Evolutionary conservation across 768 basidiomycete species (phyloP).

Genomic region (Termitomyces sp.): DNA sequence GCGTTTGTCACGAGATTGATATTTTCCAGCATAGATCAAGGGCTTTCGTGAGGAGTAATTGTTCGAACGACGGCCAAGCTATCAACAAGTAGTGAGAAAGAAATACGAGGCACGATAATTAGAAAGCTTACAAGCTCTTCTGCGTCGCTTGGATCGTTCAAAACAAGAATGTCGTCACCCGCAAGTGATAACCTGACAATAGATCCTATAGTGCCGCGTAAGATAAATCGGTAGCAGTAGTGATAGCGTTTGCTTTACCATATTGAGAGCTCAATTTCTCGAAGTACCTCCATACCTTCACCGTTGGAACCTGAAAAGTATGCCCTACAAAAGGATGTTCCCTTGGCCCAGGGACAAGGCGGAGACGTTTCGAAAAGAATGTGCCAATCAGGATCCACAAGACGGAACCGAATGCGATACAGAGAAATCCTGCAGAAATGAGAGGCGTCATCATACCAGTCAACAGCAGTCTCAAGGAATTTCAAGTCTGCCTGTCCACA

Average conservation of each 20-base stretch:
- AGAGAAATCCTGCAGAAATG: neutral
- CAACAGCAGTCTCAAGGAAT: too few relatives aligned
- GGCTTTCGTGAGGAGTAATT: constrained; percentile 16
- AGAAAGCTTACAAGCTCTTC: constrained; percentile 11
- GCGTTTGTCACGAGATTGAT: constrained; percentile 16
- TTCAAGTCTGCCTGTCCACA: too few relatives aligned
- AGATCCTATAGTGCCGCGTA: neutral
- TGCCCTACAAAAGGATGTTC: constrained; percentile 12
- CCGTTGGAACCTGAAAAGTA: constrained; percentile 12
- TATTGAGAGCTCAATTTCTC: constrained; percentile 10
- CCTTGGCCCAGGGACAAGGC: constrained; percentile 10
- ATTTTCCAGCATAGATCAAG: constrained; percentile 10
- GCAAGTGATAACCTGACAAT: constrained; percentile 11
- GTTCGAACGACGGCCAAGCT: constrained; percentile 7
- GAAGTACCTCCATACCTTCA: constrained; percentile 14
- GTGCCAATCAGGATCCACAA: neutral
- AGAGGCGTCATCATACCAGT: neutral
- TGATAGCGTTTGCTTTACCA: neutral
- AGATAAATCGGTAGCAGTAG: too few relatives aligned
- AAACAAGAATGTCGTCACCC: constrained; percentile 10
- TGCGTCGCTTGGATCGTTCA: constrained; percentile 11
- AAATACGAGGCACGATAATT: neutral
- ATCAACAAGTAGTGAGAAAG: neutral
- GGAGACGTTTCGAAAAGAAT: neutral
- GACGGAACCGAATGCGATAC: neutral